Evolutionary conservation across 768 basidiomycete genomes (phyloP).

Genomic region (Trametes cubensis): DNA sequence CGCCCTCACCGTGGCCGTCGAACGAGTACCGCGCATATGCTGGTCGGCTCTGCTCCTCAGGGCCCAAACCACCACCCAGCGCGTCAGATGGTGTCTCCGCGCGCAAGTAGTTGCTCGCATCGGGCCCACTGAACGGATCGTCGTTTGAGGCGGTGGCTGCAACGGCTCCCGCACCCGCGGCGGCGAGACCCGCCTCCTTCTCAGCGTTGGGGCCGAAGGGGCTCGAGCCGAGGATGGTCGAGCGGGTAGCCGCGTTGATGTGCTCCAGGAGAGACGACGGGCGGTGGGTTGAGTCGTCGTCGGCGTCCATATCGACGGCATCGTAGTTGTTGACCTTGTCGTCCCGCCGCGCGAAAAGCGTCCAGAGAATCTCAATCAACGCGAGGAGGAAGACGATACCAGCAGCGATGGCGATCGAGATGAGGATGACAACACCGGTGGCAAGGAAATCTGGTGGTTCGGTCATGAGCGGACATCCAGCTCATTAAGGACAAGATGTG

Average conservation of each 20-base stretch:
- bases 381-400: constrained; percentile 90
- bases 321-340: constrained; percentile 71
- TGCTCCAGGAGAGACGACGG: constrained; percentile 89
- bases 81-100: constrained; percentile 83
- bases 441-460: constrained; percentile 74
- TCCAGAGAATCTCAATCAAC: constrained; percentile 85
- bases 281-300: constrained; percentile 71
- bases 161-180: constrained; percentile 2
- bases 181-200: constrained; percentile 54
- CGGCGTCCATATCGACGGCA: constrained; percentile 66
- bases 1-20: constrained; percentile 77
- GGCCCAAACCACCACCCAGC: constrained; percentile 57
- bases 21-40: constrained; percentile 85
- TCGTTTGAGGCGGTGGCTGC: constrained; percentile 34
- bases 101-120: constrained; percentile 75
- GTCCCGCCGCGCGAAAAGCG: constrained; percentile 80
- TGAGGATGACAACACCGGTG: constrained; percentile 90
- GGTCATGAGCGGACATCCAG: too few relatives aligned
- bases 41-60: constrained; percentile 71
- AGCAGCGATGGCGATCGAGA: constrained; percentile 95
- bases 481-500: too few relatives aligned
- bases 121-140: constrained; percentile 67
- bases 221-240: constrained; percentile 68
- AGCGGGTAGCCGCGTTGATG: constrained; percentile 87
- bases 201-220: constrained; percentile 45